Percentiles rank a stretch among this genome's conserved stretches.
Conservation (phyloP, 768 basidiomycete species). For the Leccinellum rugosiceps region DNA sequence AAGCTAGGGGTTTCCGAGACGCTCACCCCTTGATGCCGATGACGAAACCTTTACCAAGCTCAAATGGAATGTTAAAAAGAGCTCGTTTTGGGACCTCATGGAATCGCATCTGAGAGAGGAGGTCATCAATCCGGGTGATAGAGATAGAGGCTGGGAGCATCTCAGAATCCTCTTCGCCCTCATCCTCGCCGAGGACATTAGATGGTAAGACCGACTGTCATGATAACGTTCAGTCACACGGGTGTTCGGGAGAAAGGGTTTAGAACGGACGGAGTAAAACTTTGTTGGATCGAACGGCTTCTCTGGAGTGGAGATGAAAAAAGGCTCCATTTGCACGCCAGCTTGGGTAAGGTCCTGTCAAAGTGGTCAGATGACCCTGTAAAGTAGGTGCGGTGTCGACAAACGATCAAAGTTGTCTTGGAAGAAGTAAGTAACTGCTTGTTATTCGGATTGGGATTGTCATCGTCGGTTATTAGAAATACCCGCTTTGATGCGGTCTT, state of each 20-base stretch:
- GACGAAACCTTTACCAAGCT: constrained; percentile 67
- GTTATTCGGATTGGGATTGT: constrained; percentile 45
- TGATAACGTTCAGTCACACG: constrained; percentile 4
- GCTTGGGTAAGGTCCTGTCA: constrained; percentile 76
- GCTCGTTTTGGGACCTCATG: constrained; percentile 83
- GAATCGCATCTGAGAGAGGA: constrained; percentile 76
- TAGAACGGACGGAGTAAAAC: constrained; percentile 69
- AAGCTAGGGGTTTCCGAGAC: neutral
- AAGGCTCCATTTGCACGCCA: constrained; percentile 79
- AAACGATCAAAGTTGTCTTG: constrained; percentile 64
- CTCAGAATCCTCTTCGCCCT: constrained; percentile 48
- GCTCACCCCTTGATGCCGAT: constrained; percentile 82
- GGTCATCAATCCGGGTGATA: constrained; percentile 72
- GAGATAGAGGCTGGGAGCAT: constrained; percentile 68
- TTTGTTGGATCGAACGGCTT: constrained; percentile 68
- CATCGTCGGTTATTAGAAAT: constrained; percentile 85
- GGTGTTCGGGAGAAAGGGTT: neutral
- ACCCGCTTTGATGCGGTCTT: constrained; percentile 91
- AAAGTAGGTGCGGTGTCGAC: constrained; percentile 18
- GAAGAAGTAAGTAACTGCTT: constrained; percentile 66
- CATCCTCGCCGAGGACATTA: constrained; percentile 41
- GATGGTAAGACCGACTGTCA: constrained; percentile 58
- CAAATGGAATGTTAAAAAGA: constrained; percentile 76
- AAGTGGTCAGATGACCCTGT: neutral
- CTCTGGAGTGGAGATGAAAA: constrained; percentile 75